Conservation (phyloP, 2,329 filamentous ascomycete species). For the Neophaeococcomyces aloes region DNA sequence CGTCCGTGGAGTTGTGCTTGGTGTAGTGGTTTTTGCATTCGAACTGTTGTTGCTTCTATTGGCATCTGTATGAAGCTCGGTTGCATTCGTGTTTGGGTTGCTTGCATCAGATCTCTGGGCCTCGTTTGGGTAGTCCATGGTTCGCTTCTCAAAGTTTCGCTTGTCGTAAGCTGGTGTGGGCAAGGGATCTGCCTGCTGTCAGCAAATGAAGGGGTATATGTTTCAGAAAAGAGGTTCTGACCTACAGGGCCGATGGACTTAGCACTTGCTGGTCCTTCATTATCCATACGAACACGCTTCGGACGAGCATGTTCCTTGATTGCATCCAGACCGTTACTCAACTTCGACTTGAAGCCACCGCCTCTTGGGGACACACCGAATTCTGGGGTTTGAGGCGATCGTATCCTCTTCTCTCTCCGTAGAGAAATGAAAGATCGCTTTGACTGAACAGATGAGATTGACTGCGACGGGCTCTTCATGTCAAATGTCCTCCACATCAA, state of each 20-base stretch:
- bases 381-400: slow-evolving; percentile 1
- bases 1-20: too few relatives aligned
- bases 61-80: too few relatives aligned
- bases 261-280: slow-evolving; percentile 4
- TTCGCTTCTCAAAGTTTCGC: slow-evolving; percentile 6
- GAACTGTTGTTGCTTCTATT: too few relatives aligned
- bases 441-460: not conserved
- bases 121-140: too few relatives aligned
- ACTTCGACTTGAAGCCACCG: slow-evolving; percentile 2
- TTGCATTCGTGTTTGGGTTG: too few relatives aligned
- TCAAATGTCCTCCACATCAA: not conserved
- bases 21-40: too few relatives aligned
- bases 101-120: too few relatives aligned
- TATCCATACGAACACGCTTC: not conserved
- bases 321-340: slow-evolving; percentile 3
- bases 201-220: too few relatives aligned
- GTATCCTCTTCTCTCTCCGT: not conserved
- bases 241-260: too few relatives aligned
- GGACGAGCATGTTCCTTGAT: slow-evolving; percentile 5
- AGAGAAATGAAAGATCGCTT: slow-evolving; percentile 3
- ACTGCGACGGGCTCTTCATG: slow-evolving; percentile 2
- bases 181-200: too few relatives aligned
- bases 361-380: not conserved
- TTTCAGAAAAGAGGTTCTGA: too few relatives aligned
- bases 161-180: slow-evolving; percentile 6